Evolutionary conservation across 768 basidiomycete species (phyloP).

Genomic region (Lentinula detonsa): DNA sequence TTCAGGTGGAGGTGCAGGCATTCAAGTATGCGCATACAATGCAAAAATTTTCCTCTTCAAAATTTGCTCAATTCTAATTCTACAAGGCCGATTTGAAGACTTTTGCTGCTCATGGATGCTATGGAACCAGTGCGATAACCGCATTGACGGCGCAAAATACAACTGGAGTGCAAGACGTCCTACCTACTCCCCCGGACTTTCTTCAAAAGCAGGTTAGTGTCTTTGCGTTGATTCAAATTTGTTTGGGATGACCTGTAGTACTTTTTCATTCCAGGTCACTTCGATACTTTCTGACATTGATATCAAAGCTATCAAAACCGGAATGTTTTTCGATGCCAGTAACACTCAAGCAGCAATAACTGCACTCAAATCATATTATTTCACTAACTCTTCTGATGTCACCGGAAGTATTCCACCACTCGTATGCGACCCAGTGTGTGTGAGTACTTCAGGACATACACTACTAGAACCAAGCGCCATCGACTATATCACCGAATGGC

Average conservation of each 20-base stretch:
- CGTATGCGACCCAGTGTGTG: slow-evolving; percentile 86
- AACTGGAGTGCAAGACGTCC: slow-evolving; percentile 69
- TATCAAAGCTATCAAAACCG: slow-evolving; percentile 76
- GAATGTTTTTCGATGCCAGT: slow-evolving; percentile 73
- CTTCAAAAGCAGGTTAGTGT: slow-evolving; percentile 63
- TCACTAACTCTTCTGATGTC: neutral
- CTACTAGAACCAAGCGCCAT: slow-evolving; percentile 68
- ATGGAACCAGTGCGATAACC: slow-evolving; percentile 77
- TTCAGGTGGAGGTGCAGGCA: slow-evolving; percentile 82
- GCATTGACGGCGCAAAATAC: slow-evolving; percentile 92
- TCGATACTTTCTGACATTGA: slow-evolving; percentile 70
- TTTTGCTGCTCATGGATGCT: slow-evolving; percentile 71
- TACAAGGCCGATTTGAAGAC: slow-evolving; percentile 81
- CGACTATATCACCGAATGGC: slow-evolving; percentile 44
- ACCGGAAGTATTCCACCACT: slow-evolving; percentile 39
- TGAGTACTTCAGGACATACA: slow-evolving; percentile 84
- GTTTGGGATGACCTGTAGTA: neutral
- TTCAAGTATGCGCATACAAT: slow-evolving; percentile 50
- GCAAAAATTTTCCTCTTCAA: neutral
- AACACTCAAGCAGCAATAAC: slow-evolving; percentile 46
- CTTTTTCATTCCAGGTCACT: slow-evolving; percentile 39
- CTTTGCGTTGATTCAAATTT: neutral
- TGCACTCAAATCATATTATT: slow-evolving; percentile 40
- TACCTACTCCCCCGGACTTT: slow-evolving; percentile 62
- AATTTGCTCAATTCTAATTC: neutral